Percentiles rank a stretch among this genome's conserved stretches.
These are phyloP conservation scores for Colletotrichum shisoi DNA, from an alignment of 2,329 filamentous ascomycete species.

Conservation along the genomic window DNA sequence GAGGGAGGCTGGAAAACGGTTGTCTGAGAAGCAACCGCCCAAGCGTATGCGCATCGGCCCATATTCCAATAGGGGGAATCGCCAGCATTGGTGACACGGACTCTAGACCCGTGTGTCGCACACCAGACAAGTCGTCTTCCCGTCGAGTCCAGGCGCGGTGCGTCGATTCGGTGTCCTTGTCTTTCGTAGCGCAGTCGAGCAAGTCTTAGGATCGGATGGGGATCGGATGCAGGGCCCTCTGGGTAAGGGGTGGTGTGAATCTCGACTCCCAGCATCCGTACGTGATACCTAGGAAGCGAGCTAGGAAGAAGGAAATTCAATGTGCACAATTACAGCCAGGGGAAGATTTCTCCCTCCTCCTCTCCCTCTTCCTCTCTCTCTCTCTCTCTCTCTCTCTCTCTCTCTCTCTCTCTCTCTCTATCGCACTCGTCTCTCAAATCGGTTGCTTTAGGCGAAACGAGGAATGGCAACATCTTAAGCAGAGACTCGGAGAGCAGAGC, in stretches of 20 bases:
- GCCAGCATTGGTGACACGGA: slow-evolving; percentile 6
- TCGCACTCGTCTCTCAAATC: not conserved
- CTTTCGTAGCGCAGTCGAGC: not conserved
- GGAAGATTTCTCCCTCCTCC: no score
- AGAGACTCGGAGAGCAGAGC: no score
- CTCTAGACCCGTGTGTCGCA: slow-evolving; percentile 20
- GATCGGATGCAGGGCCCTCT: slow-evolving; percentile 7
- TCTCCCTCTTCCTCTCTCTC: not conserved
- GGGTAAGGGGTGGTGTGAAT: slow-evolving; percentile 17
- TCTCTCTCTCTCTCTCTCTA: not conserved
- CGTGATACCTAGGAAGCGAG: no score
- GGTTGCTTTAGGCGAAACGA: no score
- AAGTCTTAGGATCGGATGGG: not conserved
- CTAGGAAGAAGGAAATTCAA: no score
- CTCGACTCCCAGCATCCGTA: not conserved
- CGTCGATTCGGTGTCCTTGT: slow-evolving; percentile 8
- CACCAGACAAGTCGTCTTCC: not conserved
- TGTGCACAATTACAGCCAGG: no score
- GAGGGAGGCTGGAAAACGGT: slow-evolving; percentile 30
- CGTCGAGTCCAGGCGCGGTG: slow-evolving; percentile 6
- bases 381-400: not conserved
- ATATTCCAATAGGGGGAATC: not conserved
- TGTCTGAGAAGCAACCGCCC: slow-evolving; percentile 32
- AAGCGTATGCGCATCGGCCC: slow-evolving; percentile 21
- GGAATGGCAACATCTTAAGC: no score